These are phyloP conservation scores for Paulownia fortunei DNA, from an alignment of 257 asterid species.

Conservation along the genomic window DNA sequence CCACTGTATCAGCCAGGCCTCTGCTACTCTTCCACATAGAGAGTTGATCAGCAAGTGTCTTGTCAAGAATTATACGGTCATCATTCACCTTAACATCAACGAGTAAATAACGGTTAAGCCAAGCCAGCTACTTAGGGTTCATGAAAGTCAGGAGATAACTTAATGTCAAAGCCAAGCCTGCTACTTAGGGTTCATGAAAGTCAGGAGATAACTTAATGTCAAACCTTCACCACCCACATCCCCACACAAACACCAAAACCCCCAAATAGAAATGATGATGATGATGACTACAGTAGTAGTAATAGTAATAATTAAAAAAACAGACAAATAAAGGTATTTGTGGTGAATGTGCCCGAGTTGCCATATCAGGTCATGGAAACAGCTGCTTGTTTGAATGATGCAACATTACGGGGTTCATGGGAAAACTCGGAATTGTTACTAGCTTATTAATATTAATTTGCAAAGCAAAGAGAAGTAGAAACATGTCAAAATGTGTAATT, in stretches of 20 bases:
- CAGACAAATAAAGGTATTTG: not conserved
- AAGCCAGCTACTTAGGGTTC: slow-evolving; percentile 9
- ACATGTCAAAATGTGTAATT: not conserved
- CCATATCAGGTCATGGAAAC: no score
- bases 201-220: no score
- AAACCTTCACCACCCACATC: not conserved
- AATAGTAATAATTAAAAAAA: not conserved
- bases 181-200: no score
- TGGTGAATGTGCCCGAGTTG: no score
- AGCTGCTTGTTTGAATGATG: no score
- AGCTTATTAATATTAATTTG: not conserved
- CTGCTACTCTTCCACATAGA: slow-evolving; percentile 91
- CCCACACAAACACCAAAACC: not conserved
- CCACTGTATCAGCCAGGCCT: slow-evolving; percentile 78
- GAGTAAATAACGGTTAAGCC: not conserved
- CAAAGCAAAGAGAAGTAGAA: not conserved
- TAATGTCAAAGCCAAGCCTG: no score
- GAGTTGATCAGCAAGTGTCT: slow-evolving; percentile 97
- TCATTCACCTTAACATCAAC: slow-evolving; percentile 72
- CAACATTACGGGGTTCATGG: no score
- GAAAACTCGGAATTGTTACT: not conserved
- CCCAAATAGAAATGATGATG: not conserved
- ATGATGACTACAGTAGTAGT: not conserved
- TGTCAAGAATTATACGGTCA: slow-evolving; percentile 83
- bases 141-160: not conserved